Conservation (phyloP, 306 rosid genomes). For the Sicyos baderoa region DNA sequence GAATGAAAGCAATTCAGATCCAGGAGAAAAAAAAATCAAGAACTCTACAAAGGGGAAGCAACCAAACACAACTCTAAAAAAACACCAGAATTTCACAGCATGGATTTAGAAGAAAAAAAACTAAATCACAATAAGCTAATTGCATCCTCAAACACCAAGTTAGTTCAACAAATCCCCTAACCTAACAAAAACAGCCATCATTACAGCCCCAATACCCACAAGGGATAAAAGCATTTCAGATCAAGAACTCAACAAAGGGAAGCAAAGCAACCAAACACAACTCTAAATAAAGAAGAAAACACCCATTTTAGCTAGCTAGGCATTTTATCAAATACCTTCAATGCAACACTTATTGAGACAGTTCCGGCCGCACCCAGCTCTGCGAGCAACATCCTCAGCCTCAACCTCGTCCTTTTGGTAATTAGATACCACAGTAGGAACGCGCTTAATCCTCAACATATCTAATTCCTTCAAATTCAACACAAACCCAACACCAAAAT, state of each 20-base stretch:
- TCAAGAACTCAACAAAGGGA: not conserved
- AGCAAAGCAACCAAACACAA: not conserved
- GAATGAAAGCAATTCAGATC: not conserved
- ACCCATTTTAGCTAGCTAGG: not conserved
- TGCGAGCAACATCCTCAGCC: constrained; percentile 41
- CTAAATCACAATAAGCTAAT: not conserved
- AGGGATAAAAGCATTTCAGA: not conserved
- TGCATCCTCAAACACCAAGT: not conserved
- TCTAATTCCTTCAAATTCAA: not conserved
- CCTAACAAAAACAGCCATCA: not conserved
- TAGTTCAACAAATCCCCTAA: not conserved
- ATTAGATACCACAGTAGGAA: constrained; percentile 84
- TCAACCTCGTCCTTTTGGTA: constrained; percentile 68
- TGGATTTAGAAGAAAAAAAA: not conserved
- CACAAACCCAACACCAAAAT: constrained; percentile 19
- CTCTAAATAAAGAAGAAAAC: not conserved
- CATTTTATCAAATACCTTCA: constrained; percentile 41
- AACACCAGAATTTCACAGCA: not conserved
- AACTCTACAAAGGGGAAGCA: not conserved
- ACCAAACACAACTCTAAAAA: not conserved
- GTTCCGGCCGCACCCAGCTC: constrained; percentile 60
- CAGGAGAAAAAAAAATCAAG: not conserved
- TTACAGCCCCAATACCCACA: not conserved
- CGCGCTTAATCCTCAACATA: constrained; percentile 84
- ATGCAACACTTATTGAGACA: constrained; percentile 75